Base-by-base conservation (phyloP, 2,329 filamentous ascomycete genomes). In the Madurella mycetomatis region DNA sequence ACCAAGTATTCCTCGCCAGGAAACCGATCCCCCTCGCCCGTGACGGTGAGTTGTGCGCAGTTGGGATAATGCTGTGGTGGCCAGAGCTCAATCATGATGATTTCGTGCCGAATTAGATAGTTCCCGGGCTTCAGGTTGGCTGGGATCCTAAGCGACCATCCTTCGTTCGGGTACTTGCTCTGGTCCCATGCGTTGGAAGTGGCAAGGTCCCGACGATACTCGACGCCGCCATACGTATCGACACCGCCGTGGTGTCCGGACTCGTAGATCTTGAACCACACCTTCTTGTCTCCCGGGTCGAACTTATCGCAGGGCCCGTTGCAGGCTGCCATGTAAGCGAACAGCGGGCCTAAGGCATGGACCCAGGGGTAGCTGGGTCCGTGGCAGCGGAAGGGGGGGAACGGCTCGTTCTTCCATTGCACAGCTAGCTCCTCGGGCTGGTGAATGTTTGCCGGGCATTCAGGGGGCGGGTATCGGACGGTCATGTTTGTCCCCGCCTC, bases 91-190 rank as follows among this genome's bases (percentile, higher is more conserved):
- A 53, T 48, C 44, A 47, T 42, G 45, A 80, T 78, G 58, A 78
- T 78, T 66, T 80, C 77, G 59, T 78, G 75, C 41, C 77, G 72
- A 47, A 80, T 67, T 41, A 80, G 75, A 55, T 80, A 80, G 64
- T 76, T 77, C 2, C 77, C 77, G 5, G 74, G 67, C 13, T 69
- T 72, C 48, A 80, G 72, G 57, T 64, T 65, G 43, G 64, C 62
- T 25, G 78, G 78, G 47, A 80, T 74, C 45, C 71, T 74, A 19
- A 77, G 69, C 53, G 72, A 72, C 72, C 75, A 78, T 37, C 53
- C 13, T 30, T 41, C 25, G 25, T 25, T 25, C 25, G 25, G 25
- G 25, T 25, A 25, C 25, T 7, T 25, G 25, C 4, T 4, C 7
- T 25, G 25, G 25, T 25, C 25, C 25, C 25, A 25, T 25, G 25